Conservation (phyloP, 1,284 basidiomycete species). For the Austropuccinia psidii region DNA sequence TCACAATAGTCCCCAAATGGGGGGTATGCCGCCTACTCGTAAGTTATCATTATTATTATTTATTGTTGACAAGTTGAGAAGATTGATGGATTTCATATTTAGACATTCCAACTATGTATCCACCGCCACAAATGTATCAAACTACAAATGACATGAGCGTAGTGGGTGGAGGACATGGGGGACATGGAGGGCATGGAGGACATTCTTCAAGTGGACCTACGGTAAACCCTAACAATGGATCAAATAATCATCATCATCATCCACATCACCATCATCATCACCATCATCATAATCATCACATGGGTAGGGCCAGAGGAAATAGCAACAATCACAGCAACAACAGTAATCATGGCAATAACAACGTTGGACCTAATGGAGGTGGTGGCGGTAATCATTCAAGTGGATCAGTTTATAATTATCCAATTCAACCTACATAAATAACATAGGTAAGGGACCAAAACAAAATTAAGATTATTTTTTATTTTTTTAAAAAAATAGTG, state of each 20-base stretch:
- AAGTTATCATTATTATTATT: neutral
- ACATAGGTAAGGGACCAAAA: no score
- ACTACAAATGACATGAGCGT: neutral
- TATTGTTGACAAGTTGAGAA: neutral
- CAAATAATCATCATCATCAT: neutral
- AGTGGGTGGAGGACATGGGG: neutral
- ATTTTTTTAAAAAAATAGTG: no score
- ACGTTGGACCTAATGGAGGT: no score
- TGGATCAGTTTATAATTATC: no score
- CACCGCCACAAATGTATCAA: neutral
- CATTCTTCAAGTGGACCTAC: neutral
- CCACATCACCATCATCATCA: neutral
- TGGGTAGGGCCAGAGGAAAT: neutral
- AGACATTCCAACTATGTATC: neutral
- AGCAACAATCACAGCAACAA: neutral
- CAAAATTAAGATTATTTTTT: no score
- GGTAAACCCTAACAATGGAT: neutral
- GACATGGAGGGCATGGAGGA: neutral
- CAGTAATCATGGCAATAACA: neutral
- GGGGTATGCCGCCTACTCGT: neutral
- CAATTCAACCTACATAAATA: no score
- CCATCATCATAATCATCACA: conserved; percentile 10
- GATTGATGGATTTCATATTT: neutral
- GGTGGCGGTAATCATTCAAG: no score
- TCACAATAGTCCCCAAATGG: conserved; percentile 7